Evolutionary conservation across 2,329 filamentous ascomycete species (phyloP), one percentile per base, ranked within the genome.

Genomic region (Aspergillus uvarum): DNA sequence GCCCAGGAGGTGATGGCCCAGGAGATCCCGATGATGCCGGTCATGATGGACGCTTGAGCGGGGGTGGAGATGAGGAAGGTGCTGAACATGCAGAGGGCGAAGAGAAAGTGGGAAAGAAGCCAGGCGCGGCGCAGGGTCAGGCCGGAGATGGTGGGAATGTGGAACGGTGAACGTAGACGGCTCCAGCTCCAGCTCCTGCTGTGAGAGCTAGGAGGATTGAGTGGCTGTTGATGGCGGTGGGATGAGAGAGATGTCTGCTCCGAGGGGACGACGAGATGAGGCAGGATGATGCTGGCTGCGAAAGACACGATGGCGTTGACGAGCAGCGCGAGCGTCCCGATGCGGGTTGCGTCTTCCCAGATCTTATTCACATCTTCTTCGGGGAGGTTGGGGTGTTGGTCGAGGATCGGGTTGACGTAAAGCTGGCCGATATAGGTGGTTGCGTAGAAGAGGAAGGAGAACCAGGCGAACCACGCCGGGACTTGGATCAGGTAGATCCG

Each of bases 1-100:
- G 92, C 92, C 92, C 92, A 96, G 31, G 94, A 86, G 1, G 91
- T 92, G 70, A 96, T 80, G 32, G 92, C 91, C 92, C 92, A 96
- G 1, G 91, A 91, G 60, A 96, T 86, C 42, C 92, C 92, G 48
- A 95, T 87, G 35, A 93, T 79, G 1, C 88, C 90, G 59, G 96
- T 88, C 47, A 96, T 82, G 2, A 85, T 81, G 0, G 89, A 96
- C 1, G 90, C 92, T 16, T 82, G 84, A 57, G 83, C 78, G 5
- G 91, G 87, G 3, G 85, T 85, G 42, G 81, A 82, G 31, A 95
- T 89, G 58, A 95, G 81, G 56, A 95, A 86, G 0, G 92, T 93
- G 70, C 87, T 85, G 70, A 89, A 89, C 86, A 94, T 96, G 71
- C 89, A 87, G 6, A 81, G 75, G 4, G 89, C 84, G 72, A 96